Evolutionary conservation across 768 basidiomycete species (phyloP), one percentile per base, ranked within the genome.

Genomic region (Tulasnella sp.): DNA sequence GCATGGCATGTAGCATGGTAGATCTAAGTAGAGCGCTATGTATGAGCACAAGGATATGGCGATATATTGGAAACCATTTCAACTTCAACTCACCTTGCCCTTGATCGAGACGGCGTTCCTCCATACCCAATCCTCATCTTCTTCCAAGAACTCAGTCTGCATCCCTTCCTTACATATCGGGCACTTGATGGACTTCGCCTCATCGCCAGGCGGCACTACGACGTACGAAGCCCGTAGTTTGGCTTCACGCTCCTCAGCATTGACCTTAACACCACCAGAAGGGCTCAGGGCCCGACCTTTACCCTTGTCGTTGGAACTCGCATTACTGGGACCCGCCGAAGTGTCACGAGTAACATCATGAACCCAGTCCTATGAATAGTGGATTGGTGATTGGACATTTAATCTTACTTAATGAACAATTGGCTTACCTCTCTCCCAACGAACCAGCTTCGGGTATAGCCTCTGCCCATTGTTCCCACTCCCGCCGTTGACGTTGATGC

Each of bases 61-160:
- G n/a, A n/a, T n/a, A n/a, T n/a, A n/a, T n/a, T n/a, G n/a, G n/a
- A n/a, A n/a, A n/a, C n/a, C n/a, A n/a, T n/a, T 11, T n/a, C n/a
- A n/a, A n/a, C n/a, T n/a, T n/a, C 26, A 49, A 41, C 70, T 64
- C 51, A 92, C 92, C 75, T 80, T 80, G 60, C 86, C 87, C 64
- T 95, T 89, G 62, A 85, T 84, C 71, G 77, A 81, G 19, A 90
- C 77, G 0, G 94, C 91, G 68, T 99, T 95, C 69, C 80, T 82
- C 92, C 92, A 99, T 11, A 96, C 86, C 94, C 94, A 98, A 62
- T 96, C 95, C 74, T 97, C 95, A 62, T 94, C 92, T 50, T 96
- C 94, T 69, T 97, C 92, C 59, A 84, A 72, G 70, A 88, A 98
- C 74, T 96, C 95, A 64, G 84, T 82, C 76, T 90, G 88, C 71